Conservation (phyloP, 768 basidiomycete genomes). For the Chalciporus sphaerocephalus region DNA sequence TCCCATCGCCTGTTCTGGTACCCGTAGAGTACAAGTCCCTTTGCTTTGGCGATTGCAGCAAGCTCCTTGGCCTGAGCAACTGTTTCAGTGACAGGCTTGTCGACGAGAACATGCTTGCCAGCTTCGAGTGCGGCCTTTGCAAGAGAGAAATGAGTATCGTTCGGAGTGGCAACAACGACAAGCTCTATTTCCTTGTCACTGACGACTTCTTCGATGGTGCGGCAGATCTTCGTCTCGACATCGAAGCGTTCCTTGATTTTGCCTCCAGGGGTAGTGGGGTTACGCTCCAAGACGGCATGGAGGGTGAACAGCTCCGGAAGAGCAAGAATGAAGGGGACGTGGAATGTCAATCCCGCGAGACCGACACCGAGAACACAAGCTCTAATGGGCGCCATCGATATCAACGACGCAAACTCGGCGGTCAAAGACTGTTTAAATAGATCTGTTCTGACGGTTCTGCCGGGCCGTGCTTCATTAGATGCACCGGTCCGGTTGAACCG, state of each 20-base stretch:
- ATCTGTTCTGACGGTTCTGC: neutral
- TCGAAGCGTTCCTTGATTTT: slow-evolving; percentile 67
- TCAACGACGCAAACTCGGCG: slow-evolving; percentile 3
- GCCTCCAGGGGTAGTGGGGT: slow-evolving; percentile 55
- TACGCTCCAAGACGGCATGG: slow-evolving; percentile 71
- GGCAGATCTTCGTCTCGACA: slow-evolving; percentile 52
- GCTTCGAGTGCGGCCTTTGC: slow-evolving; percentile 62
- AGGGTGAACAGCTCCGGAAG: slow-evolving; percentile 67
- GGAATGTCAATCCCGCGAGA: slow-evolving; percentile 73
- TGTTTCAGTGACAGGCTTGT: slow-evolving; percentile 72
- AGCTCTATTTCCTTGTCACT: slow-evolving; percentile 61
- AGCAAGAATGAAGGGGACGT: slow-evolving; percentile 73
- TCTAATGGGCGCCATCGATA: slow-evolving; percentile 45
- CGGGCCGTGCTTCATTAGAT: slow-evolving; percentile 4
- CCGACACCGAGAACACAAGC: slow-evolving; percentile 76
- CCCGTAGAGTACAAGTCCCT: slow-evolving; percentile 60
- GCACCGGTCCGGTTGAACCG: no score
- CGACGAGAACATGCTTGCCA: slow-evolving; percentile 77
- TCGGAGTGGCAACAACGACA: slow-evolving; percentile 68
- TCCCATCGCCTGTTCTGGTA: slow-evolving; percentile 79
- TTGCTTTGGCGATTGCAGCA: slow-evolving; percentile 51
- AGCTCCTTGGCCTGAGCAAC: slow-evolving; percentile 57
- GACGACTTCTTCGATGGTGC: slow-evolving; percentile 56
- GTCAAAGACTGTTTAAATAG: slow-evolving; percentile 2
- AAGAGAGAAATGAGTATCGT: slow-evolving; percentile 65